Evolutionary conservation across 192 early-diverging fungal genomes (phyloP), one percentile per base, ranked within the genome.

Genomic region (Podila minutissima): DNA sequence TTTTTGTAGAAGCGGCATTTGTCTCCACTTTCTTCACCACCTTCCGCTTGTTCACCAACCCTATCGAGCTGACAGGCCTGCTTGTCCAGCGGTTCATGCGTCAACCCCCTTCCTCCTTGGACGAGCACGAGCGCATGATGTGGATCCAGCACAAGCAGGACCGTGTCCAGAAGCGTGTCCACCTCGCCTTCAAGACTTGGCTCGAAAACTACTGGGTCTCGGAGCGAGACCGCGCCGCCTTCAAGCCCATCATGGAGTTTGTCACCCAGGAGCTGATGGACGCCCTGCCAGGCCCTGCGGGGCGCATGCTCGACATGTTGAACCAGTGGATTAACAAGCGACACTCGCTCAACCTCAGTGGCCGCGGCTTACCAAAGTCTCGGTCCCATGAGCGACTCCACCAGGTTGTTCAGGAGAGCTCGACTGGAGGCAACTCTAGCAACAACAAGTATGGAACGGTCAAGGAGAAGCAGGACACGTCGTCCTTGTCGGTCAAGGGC

Each of bases 171-270:
- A 81, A 81, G 58, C 72, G 77, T 4, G 94, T 97, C 2, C 93
- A 92, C 71, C 89, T 91, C 66, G 89, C 93, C 0, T 85, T 97
- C 72, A 96, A 94, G 68, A 85, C 76, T 26, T 98, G 97, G 97
- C 78, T 95, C 46, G 94, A 95, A 33, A 75, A 61, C 20, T 94
- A 95, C 72, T 94, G 89, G 83, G 86, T 85, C 35, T 81, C 89
- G 17, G 83, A 83, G 35, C 83, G 90, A 29, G 90, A 93, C 37
- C 77, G 82, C 28, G 83, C 84, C 24, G 72, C 77, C 3, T 77
- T 91, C 59, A 72, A 67, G 12, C 35, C 61, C 4, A 81, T 94
- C 29, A 84, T 84, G 59, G 68, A 84, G 8, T 91, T 95, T 77
- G 89, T 86, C 13, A 75, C 83, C 11, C 75, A 78, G 10, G 82